These are phyloP conservation scores for Iris macrosiphon DNA, from an alignment of 106 monocot genomes.

Conservation along the genomic window DNA sequence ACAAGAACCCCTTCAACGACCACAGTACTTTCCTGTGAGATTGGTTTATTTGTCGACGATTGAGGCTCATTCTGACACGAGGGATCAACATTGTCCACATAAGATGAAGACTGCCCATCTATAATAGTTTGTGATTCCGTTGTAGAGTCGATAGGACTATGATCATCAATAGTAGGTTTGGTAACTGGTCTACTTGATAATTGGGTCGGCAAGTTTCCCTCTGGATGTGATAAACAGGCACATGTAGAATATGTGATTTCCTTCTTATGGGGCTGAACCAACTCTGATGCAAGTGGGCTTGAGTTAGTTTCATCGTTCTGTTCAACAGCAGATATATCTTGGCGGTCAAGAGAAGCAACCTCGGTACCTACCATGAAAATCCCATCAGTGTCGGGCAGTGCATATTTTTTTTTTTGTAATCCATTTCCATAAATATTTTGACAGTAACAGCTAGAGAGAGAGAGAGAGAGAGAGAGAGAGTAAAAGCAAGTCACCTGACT, in stretches of 20 bases:
- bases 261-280: not conserved
- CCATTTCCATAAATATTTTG: conserved; percentile 1
- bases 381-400: not conserved
- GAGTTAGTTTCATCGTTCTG: not conserved
- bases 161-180: not conserved
- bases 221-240: not conserved
- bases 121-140: not conserved
- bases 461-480: too few relatives aligned
- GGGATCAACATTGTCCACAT: not conserved
- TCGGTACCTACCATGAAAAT: not conserved
- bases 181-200: not conserved
- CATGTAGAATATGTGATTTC: not conserved
- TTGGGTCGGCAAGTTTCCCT: not conserved
- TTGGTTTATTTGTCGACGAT: not conserved
- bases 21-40: not conserved
- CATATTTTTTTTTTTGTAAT: not conserved
- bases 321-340: not conserved
- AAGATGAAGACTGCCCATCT: not conserved
- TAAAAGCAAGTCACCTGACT: conserved; percentile 15
- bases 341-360: not conserved
- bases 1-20: not conserved
- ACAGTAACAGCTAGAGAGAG: conserved; percentile 1
- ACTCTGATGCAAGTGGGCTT: not conserved
- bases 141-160: not conserved
- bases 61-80: not conserved